Base-by-base conservation (phyloP, 1,139 yeast genomes). In the Candida gigantensis region DNA sequence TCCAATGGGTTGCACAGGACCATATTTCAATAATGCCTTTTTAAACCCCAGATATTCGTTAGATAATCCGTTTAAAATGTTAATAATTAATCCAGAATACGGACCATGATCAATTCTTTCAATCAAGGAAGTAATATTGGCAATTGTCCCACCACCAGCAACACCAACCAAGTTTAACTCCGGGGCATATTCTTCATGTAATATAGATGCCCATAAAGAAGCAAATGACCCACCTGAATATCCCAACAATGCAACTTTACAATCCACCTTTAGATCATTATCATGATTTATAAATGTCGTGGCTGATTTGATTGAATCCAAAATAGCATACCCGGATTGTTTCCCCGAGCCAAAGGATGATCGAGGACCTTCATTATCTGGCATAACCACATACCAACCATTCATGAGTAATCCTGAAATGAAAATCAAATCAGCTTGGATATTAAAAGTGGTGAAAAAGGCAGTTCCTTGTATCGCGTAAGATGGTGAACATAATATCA, bases 191-290 rank as follows among this genome's bases (percentile, higher is more conserved):
- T 36, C 28, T 3, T 63, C 62, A 19, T 57, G 62, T 21, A 62
- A 45, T 10, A 60, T 49, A 5, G 67, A 54, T 2, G 67, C 66
- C 69, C 69, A 65, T 1, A 57, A 55, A 17, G 62, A 45, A 1
- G 70, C 63, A 15, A 61, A 44, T 2, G 67, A 49, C 2, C 70
- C 70, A 7, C 70, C 70, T 4, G 68, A 60, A 42, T 64, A 65
- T 0, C 72, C 72, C 60, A 64, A 62, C 35, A 64, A 32, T 1
- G 51, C 57, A 3, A 57, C 47, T 32, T 53, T 44, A 5, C 68
- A 45, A 5, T 48, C 36, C 10, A 59, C 28, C 1, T 59, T 58
- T 6, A 69, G 58, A n/a, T n/a, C n/a, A n/a, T n/a, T n/a, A n/a
- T n/a, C n/a, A n/a, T n/a, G n/a, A n/a, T n/a, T n/a, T n/a, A n/a